Percentiles rank a stretch among this genome's conserved stretches.
Evolutionary conservation across 495 filamentous ascomycete genomes (phyloP).

Genomic region (Delitschia confertaspora): DNA sequence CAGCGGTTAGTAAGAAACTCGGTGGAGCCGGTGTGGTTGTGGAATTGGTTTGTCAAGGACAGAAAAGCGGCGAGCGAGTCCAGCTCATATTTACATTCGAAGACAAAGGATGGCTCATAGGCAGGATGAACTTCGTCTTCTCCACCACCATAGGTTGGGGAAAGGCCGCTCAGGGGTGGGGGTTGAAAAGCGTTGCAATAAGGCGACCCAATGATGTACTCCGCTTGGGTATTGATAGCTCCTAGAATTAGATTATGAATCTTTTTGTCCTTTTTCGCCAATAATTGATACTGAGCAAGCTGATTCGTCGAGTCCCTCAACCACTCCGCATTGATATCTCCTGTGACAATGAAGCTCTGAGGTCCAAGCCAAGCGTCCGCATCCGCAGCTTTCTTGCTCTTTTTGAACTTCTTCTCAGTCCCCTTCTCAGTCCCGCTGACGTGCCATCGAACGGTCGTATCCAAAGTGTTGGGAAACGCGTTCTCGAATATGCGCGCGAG

Average conservation of each 20-base stretch:
- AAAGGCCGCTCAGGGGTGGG: slow-evolving; percentile 67
- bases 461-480: slow-evolving; percentile 90
- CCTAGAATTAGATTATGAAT: slow-evolving; percentile 77
- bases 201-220: slow-evolving; percentile 87
- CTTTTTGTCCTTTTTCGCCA: slow-evolving; percentile 68
- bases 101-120: slow-evolving; percentile 77
- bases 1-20: slow-evolving; percentile 72
- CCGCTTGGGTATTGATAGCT: slow-evolving; percentile 92
- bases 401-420: slow-evolving; percentile 28
- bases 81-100: slow-evolving; percentile 98
- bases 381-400: slow-evolving; percentile 37
- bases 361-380: slow-evolving; percentile 62
- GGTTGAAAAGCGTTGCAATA: slow-evolving; percentile 99
- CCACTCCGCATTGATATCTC: slow-evolving; percentile 99
- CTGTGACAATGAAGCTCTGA: slow-evolving; percentile 94
- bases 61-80: slow-evolving; percentile 93
- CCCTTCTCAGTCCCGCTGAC: slow-evolving; percentile 42
- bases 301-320: slow-evolving; percentile 96
- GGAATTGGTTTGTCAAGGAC: slow-evolving; percentile 73
- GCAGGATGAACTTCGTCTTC: slow-evolving; percentile 75
- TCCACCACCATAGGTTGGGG: slow-evolving; percentile 61
- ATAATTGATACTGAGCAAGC: slow-evolving; percentile 72
- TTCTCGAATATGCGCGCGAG: slow-evolving; percentile 92
- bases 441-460: slow-evolving; percentile 83
- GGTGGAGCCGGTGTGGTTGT: slow-evolving; percentile 67